Conservation (phyloP, 192 early-diverging fungal species). For the Glomus cerebriforme region DNA sequence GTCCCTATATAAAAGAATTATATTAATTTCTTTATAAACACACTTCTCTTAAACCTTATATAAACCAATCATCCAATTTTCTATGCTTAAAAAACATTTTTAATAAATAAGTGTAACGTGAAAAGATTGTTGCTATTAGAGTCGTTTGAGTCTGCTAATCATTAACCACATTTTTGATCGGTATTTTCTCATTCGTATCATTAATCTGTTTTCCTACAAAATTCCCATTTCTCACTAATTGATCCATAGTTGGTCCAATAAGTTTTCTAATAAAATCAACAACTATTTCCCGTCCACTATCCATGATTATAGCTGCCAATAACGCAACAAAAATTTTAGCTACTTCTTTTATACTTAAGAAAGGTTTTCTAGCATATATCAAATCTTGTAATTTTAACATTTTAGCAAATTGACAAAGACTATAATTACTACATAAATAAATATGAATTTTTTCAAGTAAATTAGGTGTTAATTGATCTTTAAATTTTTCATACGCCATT, state of each 20-base stretch:
- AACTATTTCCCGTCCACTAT: background rate
- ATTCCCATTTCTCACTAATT: background rate
- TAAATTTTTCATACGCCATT: background rate
- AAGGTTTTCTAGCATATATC: background rate
- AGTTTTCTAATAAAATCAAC: background rate
- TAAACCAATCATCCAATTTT: no score
- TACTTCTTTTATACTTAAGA: background rate
- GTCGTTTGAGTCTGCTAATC: no score
- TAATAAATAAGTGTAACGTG: no score
- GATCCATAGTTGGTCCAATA: background rate
- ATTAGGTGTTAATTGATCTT: background rate
- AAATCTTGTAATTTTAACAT: background rate
- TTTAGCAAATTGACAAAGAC: background rate
- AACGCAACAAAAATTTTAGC: background rate
- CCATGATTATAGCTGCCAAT: background rate
- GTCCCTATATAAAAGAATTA: no score
- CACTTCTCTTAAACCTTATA: no score
- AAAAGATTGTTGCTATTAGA: no score
- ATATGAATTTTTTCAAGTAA: no score
- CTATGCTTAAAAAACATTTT: no score
- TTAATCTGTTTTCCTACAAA: background rate
- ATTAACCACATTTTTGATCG: background rate
- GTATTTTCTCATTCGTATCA: background rate
- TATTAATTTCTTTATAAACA: no score
- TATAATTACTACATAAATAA: background rate